Conservation (phyloP, 352 stramenopile species). For the Globisporangium okanoganense region DNA sequence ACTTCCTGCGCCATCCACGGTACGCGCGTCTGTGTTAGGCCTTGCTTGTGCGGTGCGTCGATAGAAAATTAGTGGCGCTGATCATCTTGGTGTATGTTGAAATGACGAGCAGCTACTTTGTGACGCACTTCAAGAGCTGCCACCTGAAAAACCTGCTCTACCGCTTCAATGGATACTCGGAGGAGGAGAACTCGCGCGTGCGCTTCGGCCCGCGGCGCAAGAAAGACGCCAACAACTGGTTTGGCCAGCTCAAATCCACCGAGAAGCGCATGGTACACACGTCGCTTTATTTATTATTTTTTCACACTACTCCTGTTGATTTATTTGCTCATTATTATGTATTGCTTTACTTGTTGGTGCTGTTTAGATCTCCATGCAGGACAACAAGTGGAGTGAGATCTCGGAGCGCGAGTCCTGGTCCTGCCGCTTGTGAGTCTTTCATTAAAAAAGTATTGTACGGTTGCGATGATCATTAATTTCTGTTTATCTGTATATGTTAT, state of each 20-base stretch:
- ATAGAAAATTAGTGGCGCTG: not conserved
- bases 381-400: constrained; percentile 84
- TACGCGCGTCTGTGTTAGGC: constrained; percentile 22
- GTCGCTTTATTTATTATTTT: not conserved
- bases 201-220: constrained; percentile 68
- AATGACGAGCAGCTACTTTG: constrained; percentile 55
- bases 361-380: constrained; percentile 74
- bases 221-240: constrained; percentile 67
- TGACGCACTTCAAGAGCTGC: constrained; percentile 77
- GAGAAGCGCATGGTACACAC: constrained; percentile 83
- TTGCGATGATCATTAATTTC: too few relatives aligned
- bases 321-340: not conserved
- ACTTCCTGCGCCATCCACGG: constrained; percentile 70
- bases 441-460: too few relatives aligned
- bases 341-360: not conserved
- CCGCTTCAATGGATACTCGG: constrained; percentile 66
- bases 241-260: constrained; percentile 78
- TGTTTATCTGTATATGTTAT: constrained; percentile 4
- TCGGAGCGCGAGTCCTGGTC: constrained; percentile 71
- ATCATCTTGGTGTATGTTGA: constrained; percentile 5
- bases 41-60: not conserved
- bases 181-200: constrained; percentile 72
- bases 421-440: constrained; percentile 41
- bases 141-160: constrained; percentile 79
- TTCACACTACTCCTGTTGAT: not conserved